Conservation (phyloP, 2,329 filamentous ascomycete genomes). For the Amphichorda felina region DNA sequence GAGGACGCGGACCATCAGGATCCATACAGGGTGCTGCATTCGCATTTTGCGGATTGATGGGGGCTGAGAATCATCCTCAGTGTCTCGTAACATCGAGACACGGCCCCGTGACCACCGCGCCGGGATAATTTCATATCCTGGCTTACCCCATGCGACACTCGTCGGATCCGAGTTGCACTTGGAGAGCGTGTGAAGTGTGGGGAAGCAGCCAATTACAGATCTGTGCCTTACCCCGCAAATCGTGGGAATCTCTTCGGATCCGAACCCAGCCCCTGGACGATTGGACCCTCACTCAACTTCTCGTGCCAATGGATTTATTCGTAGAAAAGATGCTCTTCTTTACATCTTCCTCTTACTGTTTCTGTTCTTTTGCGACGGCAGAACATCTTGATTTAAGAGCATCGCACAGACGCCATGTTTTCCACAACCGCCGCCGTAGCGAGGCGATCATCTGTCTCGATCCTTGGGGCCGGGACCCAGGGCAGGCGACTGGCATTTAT, state of each 20-base stretch:
- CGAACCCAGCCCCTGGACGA: not conserved
- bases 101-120: no score
- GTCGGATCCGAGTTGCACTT: slow-evolving; percentile 2
- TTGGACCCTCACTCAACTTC: not conserved
- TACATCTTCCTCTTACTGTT: not conserved
- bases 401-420: not conserved
- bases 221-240: not conserved
- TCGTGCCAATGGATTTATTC: no score
- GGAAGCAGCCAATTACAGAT: no score
- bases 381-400: not conserved
- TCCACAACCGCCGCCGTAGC: slow-evolving; percentile 5
- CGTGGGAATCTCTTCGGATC: not conserved
- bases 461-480: slow-evolving; percentile 17
- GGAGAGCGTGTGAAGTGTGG: no score
- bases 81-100: no score
- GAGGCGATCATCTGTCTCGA: slow-evolving; percentile 8
- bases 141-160: no score
- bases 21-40: slow-evolving; percentile 5
- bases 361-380: not conserved
- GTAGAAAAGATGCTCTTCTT: not conserved
- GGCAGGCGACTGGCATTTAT: slow-evolving; percentile 17
- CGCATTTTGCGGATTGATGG: slow-evolving; percentile 4
- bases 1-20: slow-evolving; percentile 3
- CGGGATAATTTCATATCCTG: no score
- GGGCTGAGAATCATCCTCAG: not conserved